A percentile compares a stretch with the other conserved stretches of the same genome.
Evolutionary conservation across 106 monocot genomes (phyloP).

Genomic region (Gastrodia elata): DNA sequence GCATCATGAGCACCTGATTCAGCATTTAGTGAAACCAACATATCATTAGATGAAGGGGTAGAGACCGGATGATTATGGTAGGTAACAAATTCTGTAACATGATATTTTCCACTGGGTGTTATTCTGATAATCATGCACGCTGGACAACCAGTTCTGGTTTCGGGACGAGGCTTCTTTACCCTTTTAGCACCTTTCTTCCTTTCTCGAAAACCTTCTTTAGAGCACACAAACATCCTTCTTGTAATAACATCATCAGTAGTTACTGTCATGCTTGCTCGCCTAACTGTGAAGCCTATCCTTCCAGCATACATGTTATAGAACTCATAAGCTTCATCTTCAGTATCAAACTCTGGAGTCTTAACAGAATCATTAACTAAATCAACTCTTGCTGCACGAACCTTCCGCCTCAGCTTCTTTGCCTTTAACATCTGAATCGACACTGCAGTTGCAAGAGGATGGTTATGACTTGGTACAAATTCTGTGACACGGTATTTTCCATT

Average conservation of each 20-base stretch:
- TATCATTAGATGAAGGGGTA: constrained; percentile 20
- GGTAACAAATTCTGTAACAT: constrained; percentile 53
- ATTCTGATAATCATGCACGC: constrained; percentile 58
- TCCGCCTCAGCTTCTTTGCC: constrained; percentile 51
- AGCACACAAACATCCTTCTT: constrained; percentile 66
- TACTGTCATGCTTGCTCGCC: constrained; percentile 47
- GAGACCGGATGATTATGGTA: constrained; percentile 49
- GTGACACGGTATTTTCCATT: constrained; percentile 65
- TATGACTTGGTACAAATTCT: constrained; percentile 53
- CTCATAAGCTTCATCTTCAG: constrained; percentile 62
- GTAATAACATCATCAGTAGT: constrained; percentile 41
- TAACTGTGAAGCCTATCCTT: constrained; percentile 47
- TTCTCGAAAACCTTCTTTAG: constrained; percentile 64
- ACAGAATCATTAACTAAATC: constrained; percentile 57
- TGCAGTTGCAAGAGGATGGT: constrained; percentile 41
- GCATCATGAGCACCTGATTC: constrained; percentile 21
- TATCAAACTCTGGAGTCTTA: constrained; percentile 53
- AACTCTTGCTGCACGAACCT: constrained; percentile 44
- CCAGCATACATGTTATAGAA: constrained; percentile 62
- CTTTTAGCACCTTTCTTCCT: constrained; percentile 55
- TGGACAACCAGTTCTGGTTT: constrained; percentile 61
- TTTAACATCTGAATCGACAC: constrained; percentile 40
- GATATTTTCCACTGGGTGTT: constrained; percentile 39
- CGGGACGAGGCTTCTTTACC: constrained; percentile 49
- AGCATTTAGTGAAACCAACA: constrained; percentile 15